Conservation (phyloP, 345 rosid species). For the Draba incana region DNA sequence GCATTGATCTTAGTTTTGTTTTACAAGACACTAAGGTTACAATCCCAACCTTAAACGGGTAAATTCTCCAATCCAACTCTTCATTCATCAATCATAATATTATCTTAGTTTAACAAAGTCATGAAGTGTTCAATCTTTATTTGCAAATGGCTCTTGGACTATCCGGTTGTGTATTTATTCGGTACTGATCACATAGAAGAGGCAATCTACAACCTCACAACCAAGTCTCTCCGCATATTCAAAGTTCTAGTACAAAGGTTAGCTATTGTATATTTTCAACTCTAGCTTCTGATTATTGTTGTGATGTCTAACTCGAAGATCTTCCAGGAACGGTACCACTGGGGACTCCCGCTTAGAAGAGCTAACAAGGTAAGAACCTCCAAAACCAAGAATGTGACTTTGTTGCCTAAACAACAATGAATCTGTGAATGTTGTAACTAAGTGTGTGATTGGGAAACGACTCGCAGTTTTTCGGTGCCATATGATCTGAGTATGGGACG, state of each 20-base stretch:
- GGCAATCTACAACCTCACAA: slow-evolving; percentile 82
- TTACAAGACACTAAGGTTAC: slow-evolving; percentile 71
- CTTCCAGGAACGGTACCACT: slow-evolving; percentile 49
- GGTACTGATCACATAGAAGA: slow-evolving; percentile 75
- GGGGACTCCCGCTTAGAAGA: slow-evolving; percentile 59
- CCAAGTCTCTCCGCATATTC: slow-evolving; percentile 79
- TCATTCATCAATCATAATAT: slow-evolving; percentile 11
- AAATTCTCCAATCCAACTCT: slow-evolving; percentile 26
- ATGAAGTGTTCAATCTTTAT: slow-evolving; percentile 31
- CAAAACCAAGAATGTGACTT: slow-evolving; percentile 6
- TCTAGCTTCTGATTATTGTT: slow-evolving; percentile 3
- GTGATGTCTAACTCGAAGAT: slow-evolving; percentile 31
- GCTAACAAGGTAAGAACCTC: slow-evolving; percentile 63
- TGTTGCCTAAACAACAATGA: background rate
- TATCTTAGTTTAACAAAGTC: background rate
- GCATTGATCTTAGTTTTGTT: slow-evolving; percentile 76
- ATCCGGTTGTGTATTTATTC: slow-evolving; percentile 89
- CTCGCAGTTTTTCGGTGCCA: slow-evolving; percentile 82
- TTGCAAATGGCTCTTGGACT: slow-evolving; percentile 90
- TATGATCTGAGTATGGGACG: slow-evolving; percentile 89
- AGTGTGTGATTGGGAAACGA: slow-evolving; percentile 13
- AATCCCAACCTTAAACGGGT: slow-evolving; percentile 91
- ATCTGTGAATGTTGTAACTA: background rate
- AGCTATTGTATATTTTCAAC: slow-evolving; percentile 2
- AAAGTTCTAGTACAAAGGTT: slow-evolving; percentile 68